Evolutionary conservation across 768 basidiomycete species (phyloP).

Genomic region (Lactifluus rugatus): DNA sequence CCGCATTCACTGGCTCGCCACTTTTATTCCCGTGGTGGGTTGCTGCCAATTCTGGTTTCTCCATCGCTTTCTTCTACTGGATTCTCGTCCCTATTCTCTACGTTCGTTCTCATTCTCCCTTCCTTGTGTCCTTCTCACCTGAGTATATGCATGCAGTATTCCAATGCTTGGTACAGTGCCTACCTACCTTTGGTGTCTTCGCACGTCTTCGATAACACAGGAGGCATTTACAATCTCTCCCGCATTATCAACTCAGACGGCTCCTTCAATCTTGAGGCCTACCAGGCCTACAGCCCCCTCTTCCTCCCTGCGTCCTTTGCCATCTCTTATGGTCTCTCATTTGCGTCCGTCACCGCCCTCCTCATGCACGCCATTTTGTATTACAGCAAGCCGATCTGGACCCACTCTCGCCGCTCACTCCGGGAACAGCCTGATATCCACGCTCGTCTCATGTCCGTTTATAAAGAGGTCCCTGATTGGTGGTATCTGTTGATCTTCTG

Average conservation of each 20-base stretch:
- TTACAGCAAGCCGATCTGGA: conserved; percentile 73
- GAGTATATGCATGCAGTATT: conserved; percentile 28
- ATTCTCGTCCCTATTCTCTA: conserved; percentile 32
- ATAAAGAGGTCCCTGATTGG: conserved; percentile 65
- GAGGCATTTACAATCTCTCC: conserved; percentile 47
- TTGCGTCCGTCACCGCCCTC: conserved; percentile 70
- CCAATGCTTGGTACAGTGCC: conserved; percentile 41
- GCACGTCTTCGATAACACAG: conserved; percentile 67
- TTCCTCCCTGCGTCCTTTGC: conserved; percentile 66
- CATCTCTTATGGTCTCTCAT: conserved; percentile 68
- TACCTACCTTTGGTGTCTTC: neutral
- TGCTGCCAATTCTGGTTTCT: conserved; percentile 77
- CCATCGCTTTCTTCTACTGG: conserved; percentile 63
- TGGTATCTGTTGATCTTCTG: conserved; percentile 38
- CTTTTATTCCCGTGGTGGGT: conserved; percentile 61
- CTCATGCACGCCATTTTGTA: conserved; percentile 62
- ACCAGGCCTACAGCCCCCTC: conserved; percentile 49
- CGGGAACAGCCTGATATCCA: conserved; percentile 79
- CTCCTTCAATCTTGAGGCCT: conserved; percentile 46
- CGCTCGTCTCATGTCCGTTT: conserved; percentile 67
- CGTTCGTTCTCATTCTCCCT: conserved; percentile 2
- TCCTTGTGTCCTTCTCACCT: neutral
- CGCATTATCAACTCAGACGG: conserved; percentile 43
- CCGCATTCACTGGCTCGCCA: conserved; percentile 52
- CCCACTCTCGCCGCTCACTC: conserved; percentile 58